phyloP scores from a whole-genome alignment of 768 basidiomycete species.

The Tulasnella sp. region DNA sequence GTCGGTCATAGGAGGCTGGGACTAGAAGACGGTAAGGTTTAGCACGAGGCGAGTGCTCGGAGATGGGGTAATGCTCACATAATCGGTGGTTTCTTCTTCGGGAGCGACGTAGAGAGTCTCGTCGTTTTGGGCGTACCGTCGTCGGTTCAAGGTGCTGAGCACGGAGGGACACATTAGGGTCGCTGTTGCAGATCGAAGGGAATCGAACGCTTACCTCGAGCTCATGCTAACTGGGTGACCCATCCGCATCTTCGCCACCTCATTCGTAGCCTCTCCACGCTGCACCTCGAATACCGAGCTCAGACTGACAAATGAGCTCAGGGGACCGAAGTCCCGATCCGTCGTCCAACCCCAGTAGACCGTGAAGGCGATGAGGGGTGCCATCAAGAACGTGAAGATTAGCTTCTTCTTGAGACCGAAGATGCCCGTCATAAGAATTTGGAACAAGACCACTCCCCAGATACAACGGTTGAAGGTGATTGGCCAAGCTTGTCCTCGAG shows the following conservation, averaged over 20 bases:
- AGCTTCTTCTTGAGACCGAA: slow-evolving; percentile 69
- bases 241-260: slow-evolving; percentile 65
- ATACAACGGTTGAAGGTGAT: slow-evolving; percentile 89
- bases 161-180: not conserved
- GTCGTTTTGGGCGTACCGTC: slow-evolving; percentile 89
- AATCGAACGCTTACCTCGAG: slow-evolving; percentile 60
- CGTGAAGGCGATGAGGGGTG: slow-evolving; percentile 73
- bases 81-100: slow-evolving; percentile 88
- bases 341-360: slow-evolving; percentile 79
- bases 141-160: slow-evolving; percentile 70
- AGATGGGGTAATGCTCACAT: slow-evolving; percentile 48
- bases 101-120: slow-evolving; percentile 94
- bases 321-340: slow-evolving; percentile 58
- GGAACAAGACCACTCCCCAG: slow-evolving; percentile 89
- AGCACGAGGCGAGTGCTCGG: slow-evolving; percentile 20
- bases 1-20: slow-evolving; percentile 94
- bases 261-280: slow-evolving; percentile 79
- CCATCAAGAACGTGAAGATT: slow-evolving; percentile 58
- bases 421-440: slow-evolving; percentile 94
- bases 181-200: not conserved
- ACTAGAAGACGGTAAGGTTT: slow-evolving; percentile 44
- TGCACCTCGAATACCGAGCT: slow-evolving; percentile 87
- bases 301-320: slow-evolving; percentile 79
- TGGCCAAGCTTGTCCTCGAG: slow-evolving; percentile 96
- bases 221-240: slow-evolving; percentile 87